Evolutionary conservation across 495 filamentous ascomycete species (phyloP).

Genomic region (Chaetomium cochliodes): DNA sequence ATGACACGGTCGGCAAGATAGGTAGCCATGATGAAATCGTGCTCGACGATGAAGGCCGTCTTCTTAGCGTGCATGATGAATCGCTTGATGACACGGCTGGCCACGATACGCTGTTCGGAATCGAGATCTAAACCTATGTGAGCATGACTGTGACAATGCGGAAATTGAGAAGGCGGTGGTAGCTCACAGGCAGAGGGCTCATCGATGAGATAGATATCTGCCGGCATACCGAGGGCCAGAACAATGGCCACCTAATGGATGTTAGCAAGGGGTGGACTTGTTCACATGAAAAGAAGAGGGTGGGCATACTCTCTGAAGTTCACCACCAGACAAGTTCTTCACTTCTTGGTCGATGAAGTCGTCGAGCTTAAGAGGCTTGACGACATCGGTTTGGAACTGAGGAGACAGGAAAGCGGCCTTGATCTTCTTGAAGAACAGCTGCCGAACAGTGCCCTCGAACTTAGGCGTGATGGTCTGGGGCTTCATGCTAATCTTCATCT

Average conservation of each 20-base stretch:
- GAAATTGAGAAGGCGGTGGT: background rate
- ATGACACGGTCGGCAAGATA: slow-evolving; percentile 98
- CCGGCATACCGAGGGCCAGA: slow-evolving; percentile 88
- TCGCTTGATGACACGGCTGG: slow-evolving; percentile 94
- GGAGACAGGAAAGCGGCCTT: slow-evolving; percentile 93
- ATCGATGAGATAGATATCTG: slow-evolving; percentile 98
- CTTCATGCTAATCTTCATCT: slow-evolving; percentile 98
- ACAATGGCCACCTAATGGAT: slow-evolving; percentile 77
- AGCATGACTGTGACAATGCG: background rate
- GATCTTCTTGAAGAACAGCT: slow-evolving; percentile 76
- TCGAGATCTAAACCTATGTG: slow-evolving; percentile 57
- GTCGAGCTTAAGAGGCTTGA: slow-evolving; percentile 95
- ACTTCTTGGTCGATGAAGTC: slow-evolving; percentile 99
- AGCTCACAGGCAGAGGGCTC: slow-evolving; percentile 53
- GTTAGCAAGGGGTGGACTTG: slow-evolving; percentile 14
- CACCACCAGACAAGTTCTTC: slow-evolving; percentile 97
- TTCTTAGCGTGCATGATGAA: slow-evolving; percentile 99
- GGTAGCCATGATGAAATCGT: slow-evolving; percentile 99
- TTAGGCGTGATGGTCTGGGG: slow-evolving; percentile 99
- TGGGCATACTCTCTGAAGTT: slow-evolving; percentile 72
- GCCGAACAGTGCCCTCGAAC: slow-evolving; percentile 91
- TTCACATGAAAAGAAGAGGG: no score
- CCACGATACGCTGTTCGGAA: slow-evolving; percentile 98
- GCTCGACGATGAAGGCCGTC: slow-evolving; percentile 97
- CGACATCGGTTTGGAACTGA: slow-evolving; percentile 98